Percentiles rank a stretch among this genome's conserved stretches.
phyloP scores from a whole-genome alignment of 2,329 filamentous ascomycete genomes.

The Diaporthe australafricana region DNA sequence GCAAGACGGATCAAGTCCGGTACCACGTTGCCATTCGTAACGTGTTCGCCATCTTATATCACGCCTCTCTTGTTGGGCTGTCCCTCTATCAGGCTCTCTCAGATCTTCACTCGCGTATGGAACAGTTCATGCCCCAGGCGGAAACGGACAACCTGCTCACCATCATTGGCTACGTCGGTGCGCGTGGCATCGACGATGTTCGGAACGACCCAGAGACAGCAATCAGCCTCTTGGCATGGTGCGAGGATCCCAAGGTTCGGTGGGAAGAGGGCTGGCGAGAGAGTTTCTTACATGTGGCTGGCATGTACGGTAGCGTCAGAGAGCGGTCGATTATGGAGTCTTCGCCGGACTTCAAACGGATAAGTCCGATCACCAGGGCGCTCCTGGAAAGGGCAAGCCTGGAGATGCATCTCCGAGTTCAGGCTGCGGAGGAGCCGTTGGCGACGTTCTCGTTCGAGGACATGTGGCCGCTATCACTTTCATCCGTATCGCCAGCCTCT shows the following conservation, averaged over 20 bases:
- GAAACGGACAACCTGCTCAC: constrained; percentile 68
- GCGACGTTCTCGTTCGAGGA: constrained; percentile 69
- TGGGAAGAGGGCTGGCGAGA: constrained; percentile 78
- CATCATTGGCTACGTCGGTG: constrained; percentile 70
- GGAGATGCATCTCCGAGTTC: constrained; percentile 71
- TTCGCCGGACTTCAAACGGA: constrained; percentile 65
- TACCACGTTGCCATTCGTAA: constrained; percentile 77
- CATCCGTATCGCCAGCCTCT: constrained; percentile 43
- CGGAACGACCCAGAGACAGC: constrained; percentile 70
- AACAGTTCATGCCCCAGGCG: constrained; percentile 64
- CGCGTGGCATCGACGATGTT: constrained; percentile 72
- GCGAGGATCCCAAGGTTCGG: constrained; percentile 69
- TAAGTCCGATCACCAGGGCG: constrained; percentile 72
- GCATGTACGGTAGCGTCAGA: constrained; percentile 63
- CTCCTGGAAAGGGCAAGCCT: constrained; percentile 72
- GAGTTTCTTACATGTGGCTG: constrained; percentile 74
- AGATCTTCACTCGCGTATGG: constrained; percentile 71
- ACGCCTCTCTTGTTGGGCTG: constrained; percentile 72
- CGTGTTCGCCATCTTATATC: constrained; percentile 74
- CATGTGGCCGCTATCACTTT: constrained; percentile 64
- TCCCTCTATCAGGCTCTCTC: constrained; percentile 72
- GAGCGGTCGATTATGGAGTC: constrained; percentile 52
- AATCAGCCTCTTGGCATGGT: constrained; percentile 73
- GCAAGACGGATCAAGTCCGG: constrained; percentile 60
- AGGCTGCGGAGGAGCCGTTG: constrained; percentile 72